Evolutionary conservation across 1,284 basidiomycete genomes (phyloP).

Genomic region (Xerocomus amazonicus): DNA sequence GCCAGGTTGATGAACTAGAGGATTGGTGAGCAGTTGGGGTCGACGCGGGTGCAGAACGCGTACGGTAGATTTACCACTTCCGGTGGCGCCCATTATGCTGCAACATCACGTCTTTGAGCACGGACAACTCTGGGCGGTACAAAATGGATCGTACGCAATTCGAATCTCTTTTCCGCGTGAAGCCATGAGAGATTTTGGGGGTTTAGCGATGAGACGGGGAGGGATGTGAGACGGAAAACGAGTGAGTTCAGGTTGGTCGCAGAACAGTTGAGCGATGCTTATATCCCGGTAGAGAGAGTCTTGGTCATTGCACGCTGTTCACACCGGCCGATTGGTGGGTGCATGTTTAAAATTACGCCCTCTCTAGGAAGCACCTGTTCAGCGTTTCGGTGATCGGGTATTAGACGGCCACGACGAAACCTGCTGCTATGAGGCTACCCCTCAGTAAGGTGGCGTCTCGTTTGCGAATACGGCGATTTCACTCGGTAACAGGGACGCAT

Average conservation of each 20-base stretch:
- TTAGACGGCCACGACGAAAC: slow-evolving; percentile 27
- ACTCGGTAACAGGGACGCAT: slow-evolving; percentile 3
- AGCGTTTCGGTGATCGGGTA: slow-evolving; percentile 28
- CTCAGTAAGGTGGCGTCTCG: slow-evolving; percentile 5
- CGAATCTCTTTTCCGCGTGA: slow-evolving; percentile 29
- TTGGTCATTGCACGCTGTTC: slow-evolving; percentile 15
- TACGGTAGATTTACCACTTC: slow-evolving; percentile 44
- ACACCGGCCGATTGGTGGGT: slow-evolving; percentile 9
- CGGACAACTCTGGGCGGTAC: not conserved
- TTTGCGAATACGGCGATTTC: slow-evolving; percentile 21
- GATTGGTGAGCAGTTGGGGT: not conserved
- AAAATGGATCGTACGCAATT: slow-evolving; percentile 28
- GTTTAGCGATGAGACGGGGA: not conserved
- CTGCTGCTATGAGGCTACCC: slow-evolving; percentile 18
- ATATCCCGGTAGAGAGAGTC: slow-evolving; percentile 14
- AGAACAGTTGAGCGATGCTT: slow-evolving; percentile 9
- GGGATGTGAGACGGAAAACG: not conserved
- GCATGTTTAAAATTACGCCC: slow-evolving; percentile 14
- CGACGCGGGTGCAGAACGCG: slow-evolving; percentile 7
- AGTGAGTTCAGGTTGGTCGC: slow-evolving; percentile 6
- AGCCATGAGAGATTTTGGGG: slow-evolving; percentile 19
- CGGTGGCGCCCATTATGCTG: slow-evolving; percentile 45
- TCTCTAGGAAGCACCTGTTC: slow-evolving; percentile 8
- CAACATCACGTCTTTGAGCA: not conserved
- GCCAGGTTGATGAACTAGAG: slow-evolving; percentile 35